Evolutionary conservation across 768 basidiomycete species (phyloP).

Genomic region (Collybia sp.): DNA sequence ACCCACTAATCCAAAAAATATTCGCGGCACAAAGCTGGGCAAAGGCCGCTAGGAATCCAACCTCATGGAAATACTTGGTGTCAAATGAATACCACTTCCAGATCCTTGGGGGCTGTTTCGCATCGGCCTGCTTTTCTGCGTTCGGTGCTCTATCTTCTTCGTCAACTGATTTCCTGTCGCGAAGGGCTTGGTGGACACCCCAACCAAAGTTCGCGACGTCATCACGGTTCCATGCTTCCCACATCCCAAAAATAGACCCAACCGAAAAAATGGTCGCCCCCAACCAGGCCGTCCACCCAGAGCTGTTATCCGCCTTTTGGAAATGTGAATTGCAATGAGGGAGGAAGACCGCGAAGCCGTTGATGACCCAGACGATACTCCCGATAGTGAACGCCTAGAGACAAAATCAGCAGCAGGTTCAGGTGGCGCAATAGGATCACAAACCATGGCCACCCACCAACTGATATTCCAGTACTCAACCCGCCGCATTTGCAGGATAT

Average conservation of each 20-base stretch:
- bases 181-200: conserved; percentile 16
- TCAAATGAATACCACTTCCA: conserved; percentile 37
- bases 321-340: conserved; percentile 32
- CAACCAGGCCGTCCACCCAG: conserved; percentile 46
- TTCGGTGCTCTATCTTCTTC: not conserved
- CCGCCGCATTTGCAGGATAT: conserved; percentile 22
- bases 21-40: conserved; percentile 51
- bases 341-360: conserved; percentile 50
- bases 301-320: conserved; percentile 22
- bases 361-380: conserved; percentile 48
- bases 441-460: conserved; percentile 37
- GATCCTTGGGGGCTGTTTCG: conserved; percentile 1
- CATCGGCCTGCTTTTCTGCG: not conserved
- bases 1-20: conserved; percentile 59
- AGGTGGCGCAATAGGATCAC: conserved; percentile 5
- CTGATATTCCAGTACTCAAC: conserved; percentile 40
- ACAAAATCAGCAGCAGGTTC: not conserved
- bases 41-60: conserved; percentile 45
- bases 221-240: conserved; percentile 50
- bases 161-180: conserved; percentile 6
- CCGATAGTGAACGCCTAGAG: conserved; percentile 34
- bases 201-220: conserved; percentile 33
- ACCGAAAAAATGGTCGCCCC: conserved; percentile 60
- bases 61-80: conserved; percentile 32
- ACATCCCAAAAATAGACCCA: conserved; percentile 46